phyloP scores from a whole-genome alignment of 2,329 filamentous ascomycete species.

The Colletotrichum tofieldiae region DNA sequence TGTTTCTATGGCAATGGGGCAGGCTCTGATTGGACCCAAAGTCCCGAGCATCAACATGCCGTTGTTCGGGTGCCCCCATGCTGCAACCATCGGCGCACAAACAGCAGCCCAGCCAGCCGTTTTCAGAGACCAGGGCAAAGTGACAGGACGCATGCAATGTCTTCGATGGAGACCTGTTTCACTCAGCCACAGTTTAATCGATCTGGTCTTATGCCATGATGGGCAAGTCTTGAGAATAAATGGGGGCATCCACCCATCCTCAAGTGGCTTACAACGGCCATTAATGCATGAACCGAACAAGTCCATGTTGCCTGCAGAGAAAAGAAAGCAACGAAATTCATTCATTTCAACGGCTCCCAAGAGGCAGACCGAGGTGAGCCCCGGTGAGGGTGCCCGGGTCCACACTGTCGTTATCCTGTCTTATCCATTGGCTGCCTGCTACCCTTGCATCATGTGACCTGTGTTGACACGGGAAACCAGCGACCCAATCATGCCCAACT shows the following conservation, averaged over 20 bases:
- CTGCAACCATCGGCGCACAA: conserved; percentile 19
- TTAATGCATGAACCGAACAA: conserved; percentile 16
- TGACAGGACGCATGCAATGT: background rate
- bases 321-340: conserved; percentile 3
- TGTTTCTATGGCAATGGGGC: conserved; percentile 27
- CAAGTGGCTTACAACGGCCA: conserved; percentile 14
- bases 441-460: background rate
- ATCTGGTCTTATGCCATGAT: background rate
- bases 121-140: background rate
- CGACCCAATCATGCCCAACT: conserved; percentile 33
- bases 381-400: background rate
- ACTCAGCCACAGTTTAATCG: background rate
- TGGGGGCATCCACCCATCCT: background rate
- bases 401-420: background rate
- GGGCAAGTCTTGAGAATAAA: background rate
- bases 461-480: conserved; percentile 1
- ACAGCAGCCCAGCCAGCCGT: background rate
- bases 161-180: background rate
- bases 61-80: background rate
- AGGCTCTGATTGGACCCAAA: background rate
- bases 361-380: background rate
- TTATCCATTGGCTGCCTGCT: conserved; percentile 1
- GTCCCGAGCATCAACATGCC: conserved; percentile 4
- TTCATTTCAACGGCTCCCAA: background rate
- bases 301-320: background rate